Base-by-base conservation (phyloP, 345 rosid genomes). In the Eucalyptus erythrocorys region DNA sequence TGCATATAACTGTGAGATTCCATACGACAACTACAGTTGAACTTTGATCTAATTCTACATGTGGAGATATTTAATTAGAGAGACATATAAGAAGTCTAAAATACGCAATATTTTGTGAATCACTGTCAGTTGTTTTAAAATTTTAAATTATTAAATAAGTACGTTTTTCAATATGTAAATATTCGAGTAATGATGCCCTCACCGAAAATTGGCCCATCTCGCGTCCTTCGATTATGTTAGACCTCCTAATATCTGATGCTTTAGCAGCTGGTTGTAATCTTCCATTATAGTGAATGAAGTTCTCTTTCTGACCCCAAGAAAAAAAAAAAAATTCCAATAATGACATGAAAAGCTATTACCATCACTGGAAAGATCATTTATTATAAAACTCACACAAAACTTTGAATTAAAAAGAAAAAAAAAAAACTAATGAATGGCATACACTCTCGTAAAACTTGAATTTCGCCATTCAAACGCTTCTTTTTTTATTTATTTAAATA, bases 121-220 rank as follows among this genome's bases (percentile, higher is more conserved):
- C 4, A 6, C 1, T 4, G 1, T 4, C 3, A 1, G 30, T 6
- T 12, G 3, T 30, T 61, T 61, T 61, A 30, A 30, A 61, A 0
- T 5, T 26, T 57, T 59, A 27, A 59, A 59, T 59, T 59, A 26
- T 59, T 4, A 61, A 22, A 30, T 61, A 13, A 61, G 13, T 12
- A 6, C 1, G 4, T 57, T 27, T 61, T 61, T 61, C 15, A 61
- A 61, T 27, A 61, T 61, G 17, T 61, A 61, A 6, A 61, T 61
- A 61, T 61, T n/a, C n/a, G n/a, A n/a, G n/a, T n/a, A n/a, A n/a
- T n/a, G n/a, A n/a, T n/a, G n/a, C n/a, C n/a, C n/a, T n/a, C n/a
- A n/a, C n/a, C n/a, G n/a, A n/a, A n/a, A n/a, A n/a, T n/a, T n/a
- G n/a, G n/a, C n/a, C n/a, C n/a, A n/a, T n/a, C n/a, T n/a, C n/a